Percentiles rank a stretch among this genome's conserved stretches.
Conservation (phyloP, 1,284 basidiomycete genomes). For the Ganoderma leucocontextum region DNA sequence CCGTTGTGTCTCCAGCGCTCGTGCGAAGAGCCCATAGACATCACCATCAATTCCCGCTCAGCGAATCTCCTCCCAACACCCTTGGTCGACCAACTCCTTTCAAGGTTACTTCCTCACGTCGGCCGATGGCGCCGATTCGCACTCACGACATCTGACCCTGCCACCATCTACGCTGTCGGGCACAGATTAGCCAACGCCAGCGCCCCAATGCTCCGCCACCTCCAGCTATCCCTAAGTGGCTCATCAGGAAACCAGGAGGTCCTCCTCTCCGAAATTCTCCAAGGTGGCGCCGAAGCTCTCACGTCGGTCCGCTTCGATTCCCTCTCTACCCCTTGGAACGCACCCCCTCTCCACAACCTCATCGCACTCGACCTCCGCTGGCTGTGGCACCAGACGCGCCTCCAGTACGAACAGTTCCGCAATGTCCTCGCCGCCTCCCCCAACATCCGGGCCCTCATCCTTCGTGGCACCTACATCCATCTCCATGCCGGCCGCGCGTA, state of each 20-base stretch:
- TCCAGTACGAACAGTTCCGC: conserved; percentile 37
- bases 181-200: conserved; percentile 27
- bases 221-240: conserved; percentile 37
- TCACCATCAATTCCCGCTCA: conserved; percentile 38
- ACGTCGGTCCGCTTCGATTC: conserved; percentile 38
- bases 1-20: conserved; percentile 36
- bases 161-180: conserved; percentile 33
- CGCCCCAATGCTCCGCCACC: conserved; percentile 33
- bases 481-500: conserved; percentile 33
- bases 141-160: conserved; percentile 35
- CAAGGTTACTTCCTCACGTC: conserved; percentile 29
- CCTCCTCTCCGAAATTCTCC: conserved; percentile 33
- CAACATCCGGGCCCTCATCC: conserved; percentile 35
- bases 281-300: conserved; percentile 36
- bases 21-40: conserved; percentile 31
- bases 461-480: conserved; percentile 40
- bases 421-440: conserved; percentile 36
- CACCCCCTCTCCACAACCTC: conserved; percentile 31
- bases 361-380: conserved; percentile 38
- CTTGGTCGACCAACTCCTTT: conserved; percentile 30
- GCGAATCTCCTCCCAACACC: conserved; percentile 25
- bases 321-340: conserved; percentile 35
- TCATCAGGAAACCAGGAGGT: conserved; percentile 38
- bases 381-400: conserved; percentile 39
- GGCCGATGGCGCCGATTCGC: conserved; percentile 36